Percentiles rank a stretch among this genome's conserved stretches.
phyloP scores from a whole-genome alignment of 1,284 basidiomycete species.

The Butyriboletus regius region DNA sequence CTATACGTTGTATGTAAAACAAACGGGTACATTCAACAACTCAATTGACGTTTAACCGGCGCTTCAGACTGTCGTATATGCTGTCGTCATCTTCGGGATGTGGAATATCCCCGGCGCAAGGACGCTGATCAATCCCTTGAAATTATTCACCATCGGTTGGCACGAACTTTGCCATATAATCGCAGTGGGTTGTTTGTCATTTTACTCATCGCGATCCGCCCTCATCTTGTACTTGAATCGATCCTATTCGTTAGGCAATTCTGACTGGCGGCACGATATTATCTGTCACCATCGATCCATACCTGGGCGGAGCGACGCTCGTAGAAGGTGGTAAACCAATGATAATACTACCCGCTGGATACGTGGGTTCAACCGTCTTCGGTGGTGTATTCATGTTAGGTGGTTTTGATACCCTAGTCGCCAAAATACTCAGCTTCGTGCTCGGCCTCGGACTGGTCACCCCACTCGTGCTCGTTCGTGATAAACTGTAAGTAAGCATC shows the following conservation, averaged over 20 bases:
- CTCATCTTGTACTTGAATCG: conserved; percentile 9
- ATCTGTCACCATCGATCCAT: conserved; percentile 73
- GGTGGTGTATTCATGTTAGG: conserved; percentile 72
- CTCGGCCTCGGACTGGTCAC: conserved; percentile 66
- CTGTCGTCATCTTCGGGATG: conserved; percentile 71
- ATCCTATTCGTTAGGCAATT: conserved; percentile 48
- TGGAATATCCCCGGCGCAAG: conserved; percentile 75
- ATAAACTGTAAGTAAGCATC: conserved; percentile 60
- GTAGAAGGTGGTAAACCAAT: conserved; percentile 67
- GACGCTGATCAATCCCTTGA: conserved; percentile 68
- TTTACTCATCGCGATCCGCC: not conserved
- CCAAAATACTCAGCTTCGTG: conserved; percentile 76
- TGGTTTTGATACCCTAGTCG: conserved; percentile 70
- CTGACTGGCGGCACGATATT: conserved; percentile 67
- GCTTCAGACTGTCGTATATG: conserved; percentile 64
- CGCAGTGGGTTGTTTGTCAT: conserved; percentile 43
- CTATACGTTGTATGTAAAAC: conserved; percentile 61
- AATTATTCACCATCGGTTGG: conserved; percentile 76
- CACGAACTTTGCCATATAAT: conserved; percentile 78
- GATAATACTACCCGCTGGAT: conserved; percentile 66
- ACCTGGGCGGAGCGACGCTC: conserved; percentile 69
- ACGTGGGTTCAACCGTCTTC: conserved; percentile 69
- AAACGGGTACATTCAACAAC: conserved; percentile 2
- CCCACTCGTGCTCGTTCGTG: conserved; percentile 69
- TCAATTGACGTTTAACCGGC: conserved; percentile 9